phyloP scores from a whole-genome alignment of 2,329 filamentous ascomycete genomes.

The Aschersonia sp. region DNA sequence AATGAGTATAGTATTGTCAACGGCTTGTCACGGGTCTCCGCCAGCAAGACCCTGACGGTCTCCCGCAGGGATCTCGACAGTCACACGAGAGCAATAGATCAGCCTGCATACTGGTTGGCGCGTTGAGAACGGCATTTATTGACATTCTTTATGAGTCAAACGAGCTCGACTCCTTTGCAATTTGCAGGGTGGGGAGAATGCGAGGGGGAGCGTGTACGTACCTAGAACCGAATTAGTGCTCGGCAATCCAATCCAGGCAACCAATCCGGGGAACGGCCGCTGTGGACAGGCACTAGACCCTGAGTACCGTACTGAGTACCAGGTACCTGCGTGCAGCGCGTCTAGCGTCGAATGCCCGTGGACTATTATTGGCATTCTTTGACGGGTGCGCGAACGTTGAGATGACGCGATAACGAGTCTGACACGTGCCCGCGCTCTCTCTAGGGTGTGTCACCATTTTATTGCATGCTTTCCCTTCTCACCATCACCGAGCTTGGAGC shows the following conservation, averaged over 20 bases:
- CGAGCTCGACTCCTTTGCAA: background rate
- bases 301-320: too few relatives aligned
- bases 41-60: too few relatives aligned
- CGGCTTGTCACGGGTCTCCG: too few relatives aligned
- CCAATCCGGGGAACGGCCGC: too few relatives aligned
- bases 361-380: background rate
- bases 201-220: background rate
- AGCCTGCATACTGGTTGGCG: too few relatives aligned
- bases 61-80: background rate
- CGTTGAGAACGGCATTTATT: conserved; percentile 2
- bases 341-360: too few relatives aligned
- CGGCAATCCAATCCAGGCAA: too few relatives aligned
- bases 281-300: background rate
- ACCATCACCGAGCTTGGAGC: too few relatives aligned
- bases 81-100: background rate
- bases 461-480: background rate
- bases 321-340: background rate
- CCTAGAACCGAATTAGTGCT: too few relatives aligned
- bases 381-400: background rate
- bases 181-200: background rate
- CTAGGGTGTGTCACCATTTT: background rate
- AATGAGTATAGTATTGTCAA: too few relatives aligned
- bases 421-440: background rate
- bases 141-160: background rate
- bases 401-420: background rate